These are phyloP conservation scores for Rhizopogon vinicolor DNA, from an alignment of 768 basidiomycete genomes.

Conservation along the genomic window DNA sequence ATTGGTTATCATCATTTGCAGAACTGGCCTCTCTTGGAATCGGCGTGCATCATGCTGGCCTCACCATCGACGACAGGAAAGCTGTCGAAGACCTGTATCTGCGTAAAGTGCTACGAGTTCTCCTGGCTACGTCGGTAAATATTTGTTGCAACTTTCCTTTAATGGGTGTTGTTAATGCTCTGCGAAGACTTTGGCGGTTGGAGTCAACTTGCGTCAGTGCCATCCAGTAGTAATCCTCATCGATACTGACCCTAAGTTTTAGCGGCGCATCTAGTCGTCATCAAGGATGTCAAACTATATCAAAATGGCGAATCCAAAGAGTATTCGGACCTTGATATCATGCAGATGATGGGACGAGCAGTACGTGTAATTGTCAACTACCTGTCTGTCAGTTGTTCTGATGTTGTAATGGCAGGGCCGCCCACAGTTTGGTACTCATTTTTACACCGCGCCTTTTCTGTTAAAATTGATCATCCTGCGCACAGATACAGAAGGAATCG, in stretches of 20 bases:
- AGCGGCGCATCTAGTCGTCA: conserved; percentile 92
- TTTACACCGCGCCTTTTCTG: neutral
- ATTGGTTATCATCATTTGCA: conserved; percentile 16
- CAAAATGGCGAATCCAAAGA: conserved; percentile 66
- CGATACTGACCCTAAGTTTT: neutral
- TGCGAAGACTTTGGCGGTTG: conserved; percentile 85
- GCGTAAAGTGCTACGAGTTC: conserved; percentile 54
- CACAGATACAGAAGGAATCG: conserved; percentile 77
- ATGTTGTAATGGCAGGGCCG: conserved; percentile 50
- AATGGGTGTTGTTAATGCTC: conserved; percentile 2
- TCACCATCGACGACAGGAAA: conserved; percentile 68
- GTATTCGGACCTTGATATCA: conserved; percentile 88
- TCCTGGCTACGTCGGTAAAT: conserved; percentile 82
- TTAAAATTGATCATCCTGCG: neutral
- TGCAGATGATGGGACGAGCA: conserved; percentile 96
- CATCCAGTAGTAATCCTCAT: neutral
- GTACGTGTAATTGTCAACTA: conserved; percentile 34
- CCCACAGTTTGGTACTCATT: conserved; percentile 75
- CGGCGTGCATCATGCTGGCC: conserved; percentile 90
- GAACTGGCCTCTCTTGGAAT: conserved; percentile 72
- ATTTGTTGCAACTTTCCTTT: neutral
- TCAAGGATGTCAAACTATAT: conserved; percentile 86
- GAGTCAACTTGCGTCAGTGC: conserved; percentile 84
- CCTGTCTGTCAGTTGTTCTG: neutral
- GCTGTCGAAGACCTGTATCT: conserved; percentile 71